A percentile compares a stretch with the other conserved stretches of the same genome.
Evolutionary conservation across 2,329 filamentous ascomycete species (phyloP).

Genomic region (Dryadomyces quercus-mongolicae): DNA sequence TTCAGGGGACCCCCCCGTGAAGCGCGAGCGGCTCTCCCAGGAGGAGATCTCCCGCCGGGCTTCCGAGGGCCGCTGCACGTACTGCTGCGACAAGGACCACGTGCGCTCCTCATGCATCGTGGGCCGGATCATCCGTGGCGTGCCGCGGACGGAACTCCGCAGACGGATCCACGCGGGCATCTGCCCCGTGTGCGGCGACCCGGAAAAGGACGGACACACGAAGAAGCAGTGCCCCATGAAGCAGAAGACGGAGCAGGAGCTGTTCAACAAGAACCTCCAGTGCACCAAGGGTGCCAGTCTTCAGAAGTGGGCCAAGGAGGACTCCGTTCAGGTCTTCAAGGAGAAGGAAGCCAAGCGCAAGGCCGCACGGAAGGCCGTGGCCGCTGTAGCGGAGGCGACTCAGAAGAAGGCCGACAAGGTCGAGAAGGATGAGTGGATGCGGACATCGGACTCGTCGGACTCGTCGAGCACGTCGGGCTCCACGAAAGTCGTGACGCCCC

Average conservation of each 20-base stretch:
- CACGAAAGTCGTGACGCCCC: no score
- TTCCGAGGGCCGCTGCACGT: slow-evolving; percentile 5
- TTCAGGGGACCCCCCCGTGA: background rate
- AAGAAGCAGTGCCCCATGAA: slow-evolving; percentile 6
- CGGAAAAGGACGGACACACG: slow-evolving; percentile 1
- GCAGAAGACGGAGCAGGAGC: background rate
- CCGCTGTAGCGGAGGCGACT: background rate
- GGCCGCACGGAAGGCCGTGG: no score
- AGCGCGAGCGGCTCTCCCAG: background rate
- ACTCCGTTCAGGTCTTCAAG: no score
- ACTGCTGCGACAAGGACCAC: slow-evolving; percentile 7
- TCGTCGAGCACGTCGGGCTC: background rate
- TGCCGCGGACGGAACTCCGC: slow-evolving; percentile 4
- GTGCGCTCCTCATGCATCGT: slow-evolving; percentile 4
- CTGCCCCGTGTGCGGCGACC: slow-evolving; percentile 11
- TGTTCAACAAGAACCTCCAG: background rate
- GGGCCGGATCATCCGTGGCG: slow-evolving; percentile 10
- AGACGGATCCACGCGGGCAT: background rate
- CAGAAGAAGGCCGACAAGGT: background rate
- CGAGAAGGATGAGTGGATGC: background rate
- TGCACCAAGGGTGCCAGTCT: no score
- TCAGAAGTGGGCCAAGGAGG: no score
- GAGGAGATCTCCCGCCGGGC: slow-evolving; percentile 2
- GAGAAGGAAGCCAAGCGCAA: no score
- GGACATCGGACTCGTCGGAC: background rate